phyloP scores from a whole-genome alignment of 331 rosid species.

The Cucumis variabilis region DNA sequence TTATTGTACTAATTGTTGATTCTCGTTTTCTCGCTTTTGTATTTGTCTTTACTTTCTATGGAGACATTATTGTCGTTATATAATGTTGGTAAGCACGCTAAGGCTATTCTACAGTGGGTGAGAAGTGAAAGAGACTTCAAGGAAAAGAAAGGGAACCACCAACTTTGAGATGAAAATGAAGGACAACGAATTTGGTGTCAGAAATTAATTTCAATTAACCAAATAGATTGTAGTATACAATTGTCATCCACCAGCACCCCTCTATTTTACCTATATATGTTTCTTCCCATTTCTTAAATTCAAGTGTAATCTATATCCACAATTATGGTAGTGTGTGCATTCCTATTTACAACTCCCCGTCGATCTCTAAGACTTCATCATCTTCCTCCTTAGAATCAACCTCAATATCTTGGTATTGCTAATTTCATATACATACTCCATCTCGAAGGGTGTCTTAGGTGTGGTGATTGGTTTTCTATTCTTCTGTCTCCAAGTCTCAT shows the following conservation, averaged over 20 bases:
- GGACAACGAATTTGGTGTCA: not conserved
- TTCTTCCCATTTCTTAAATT: not conserved
- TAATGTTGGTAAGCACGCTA: not conserved
- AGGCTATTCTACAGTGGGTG: not conserved
- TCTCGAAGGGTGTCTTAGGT: not conserved
- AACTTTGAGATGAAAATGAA: not conserved
- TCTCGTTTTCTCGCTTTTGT: too few relatives aligned
- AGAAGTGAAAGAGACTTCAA: not conserved
- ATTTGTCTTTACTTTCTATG: too few relatives aligned
- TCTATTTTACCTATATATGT: not conserved
- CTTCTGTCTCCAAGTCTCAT: too few relatives aligned
- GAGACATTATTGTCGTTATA: too few relatives aligned
- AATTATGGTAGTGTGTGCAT: not conserved
- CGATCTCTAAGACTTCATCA: slow-evolving; percentile 26
- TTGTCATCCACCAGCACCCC: not conserved
- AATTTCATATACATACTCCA: slow-evolving; percentile 54
- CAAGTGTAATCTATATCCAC: not conserved
- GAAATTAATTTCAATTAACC: not conserved
- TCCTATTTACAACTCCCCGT: not conserved
- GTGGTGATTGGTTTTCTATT: too few relatives aligned
- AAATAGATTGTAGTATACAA: not conserved
- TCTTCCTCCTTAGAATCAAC: slow-evolving; percentile 23
- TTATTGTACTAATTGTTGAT: too few relatives aligned
- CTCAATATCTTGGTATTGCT: slow-evolving; percentile 40
- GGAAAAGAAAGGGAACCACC: not conserved